Conservation (phyloP, 495 filamentous ascomycete species). For the Penicillium ochrochloron region DNA sequence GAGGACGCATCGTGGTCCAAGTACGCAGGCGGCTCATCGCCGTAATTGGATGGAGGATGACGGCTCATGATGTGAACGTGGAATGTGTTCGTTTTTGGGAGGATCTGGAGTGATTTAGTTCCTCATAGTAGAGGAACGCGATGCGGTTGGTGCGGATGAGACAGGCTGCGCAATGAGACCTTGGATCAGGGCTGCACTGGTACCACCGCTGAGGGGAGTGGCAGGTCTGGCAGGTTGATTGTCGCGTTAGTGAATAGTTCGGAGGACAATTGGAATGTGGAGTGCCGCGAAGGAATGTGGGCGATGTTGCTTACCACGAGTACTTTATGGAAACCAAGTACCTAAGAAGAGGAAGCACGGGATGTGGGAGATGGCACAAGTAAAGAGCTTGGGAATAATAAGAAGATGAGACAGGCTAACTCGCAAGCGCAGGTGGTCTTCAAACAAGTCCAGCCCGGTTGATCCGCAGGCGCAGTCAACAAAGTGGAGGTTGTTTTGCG, state of each 20-base stretch:
- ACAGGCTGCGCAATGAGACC: slow-evolving; percentile 14
- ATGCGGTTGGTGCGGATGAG: slow-evolving; percentile 6
- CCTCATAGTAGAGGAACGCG: slow-evolving; percentile 35
- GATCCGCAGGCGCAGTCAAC: slow-evolving; percentile 29
- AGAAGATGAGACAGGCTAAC: neutral
- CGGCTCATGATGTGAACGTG: slow-evolving; percentile 38
- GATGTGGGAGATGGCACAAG: slow-evolving; percentile 8
- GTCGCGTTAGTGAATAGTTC: slow-evolving; percentile 17
- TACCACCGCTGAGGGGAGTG: slow-evolving; percentile 15
- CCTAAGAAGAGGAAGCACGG: neutral
- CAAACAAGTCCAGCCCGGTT: slow-evolving; percentile 18
- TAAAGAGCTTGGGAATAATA: neutral
- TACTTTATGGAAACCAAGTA: neutral
- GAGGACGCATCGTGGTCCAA: slow-evolving; percentile 37
- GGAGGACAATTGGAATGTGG: slow-evolving; percentile 15
- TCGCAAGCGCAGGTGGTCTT: slow-evolving; percentile 4
- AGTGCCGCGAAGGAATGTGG: slow-evolving; percentile 11
- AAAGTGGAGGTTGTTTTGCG: slow-evolving; percentile 32
- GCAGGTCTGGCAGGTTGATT: slow-evolving; percentile 14
- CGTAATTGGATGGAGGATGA: slow-evolving; percentile 38
- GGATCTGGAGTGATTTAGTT: slow-evolving; percentile 22
- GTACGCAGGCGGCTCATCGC: slow-evolving; percentile 51
- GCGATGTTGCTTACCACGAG: neutral
- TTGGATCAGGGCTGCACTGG: neutral
- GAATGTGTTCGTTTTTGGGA: slow-evolving; percentile 21